These are phyloP conservation scores for Chlorella sp. DNA, from an alignment of 139 green algal genomes.

Conservation along the genomic window DNA sequence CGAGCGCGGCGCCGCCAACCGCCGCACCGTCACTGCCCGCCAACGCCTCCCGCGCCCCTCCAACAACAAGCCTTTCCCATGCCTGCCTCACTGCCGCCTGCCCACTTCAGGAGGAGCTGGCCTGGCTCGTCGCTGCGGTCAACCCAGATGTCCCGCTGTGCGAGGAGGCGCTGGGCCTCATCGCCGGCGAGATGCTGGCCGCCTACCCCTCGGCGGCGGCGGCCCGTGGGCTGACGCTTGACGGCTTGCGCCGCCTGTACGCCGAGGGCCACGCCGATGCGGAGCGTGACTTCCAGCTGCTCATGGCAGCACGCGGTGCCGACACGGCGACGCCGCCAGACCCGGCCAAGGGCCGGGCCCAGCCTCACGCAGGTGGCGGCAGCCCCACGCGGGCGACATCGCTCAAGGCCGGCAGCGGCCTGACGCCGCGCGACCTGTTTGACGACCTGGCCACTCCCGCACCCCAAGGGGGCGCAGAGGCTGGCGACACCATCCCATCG, in stretches of 20 bases:
- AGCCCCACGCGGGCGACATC: neutral
- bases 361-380: too few species aligned
- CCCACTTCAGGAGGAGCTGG: slow-evolving; percentile 28
- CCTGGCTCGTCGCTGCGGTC: slow-evolving; percentile 16
- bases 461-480: neutral
- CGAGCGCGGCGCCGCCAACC: too few species aligned
- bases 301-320: neutral
- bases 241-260: slow-evolving; percentile 35
- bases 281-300: slow-evolving; percentile 33
- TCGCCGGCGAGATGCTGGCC: slow-evolving; percentile 38
- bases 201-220: too few species aligned
- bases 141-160: slow-evolving; percentile 35
- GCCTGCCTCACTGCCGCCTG: neutral
- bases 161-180: slow-evolving; percentile 26
- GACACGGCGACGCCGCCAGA: neutral
- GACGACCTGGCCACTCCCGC: neutral
- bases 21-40: too few species aligned
- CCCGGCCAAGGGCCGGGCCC: too few species aligned
- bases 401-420: neutral
- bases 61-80: too few species aligned
- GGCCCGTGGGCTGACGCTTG: slow-evolving; percentile 25
- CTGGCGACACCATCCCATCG: neutral
- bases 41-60: too few species aligned
- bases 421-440: slow-evolving; percentile 10
- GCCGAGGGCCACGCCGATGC: slow-evolving; percentile 27